These are phyloP conservation scores for Kodamaea restingae DNA, from an alignment of 805 yeast genomes.

Conservation along the genomic window DNA sequence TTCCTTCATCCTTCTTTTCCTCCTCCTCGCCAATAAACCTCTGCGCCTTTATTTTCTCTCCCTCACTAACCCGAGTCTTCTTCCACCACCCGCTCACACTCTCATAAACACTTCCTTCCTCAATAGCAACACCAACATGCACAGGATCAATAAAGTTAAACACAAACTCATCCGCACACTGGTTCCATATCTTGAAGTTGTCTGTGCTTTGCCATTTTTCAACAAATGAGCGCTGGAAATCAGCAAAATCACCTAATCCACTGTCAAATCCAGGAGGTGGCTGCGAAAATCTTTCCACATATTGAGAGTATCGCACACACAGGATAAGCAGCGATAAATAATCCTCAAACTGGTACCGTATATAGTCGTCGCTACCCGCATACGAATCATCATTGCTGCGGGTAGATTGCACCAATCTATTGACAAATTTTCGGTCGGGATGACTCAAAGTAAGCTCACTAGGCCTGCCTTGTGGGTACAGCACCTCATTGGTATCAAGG, in stretches of 20 bases:
- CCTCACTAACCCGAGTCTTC: neutral
- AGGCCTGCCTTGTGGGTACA: slow-evolving; percentile 36
- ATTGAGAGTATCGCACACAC: slow-evolving; percentile 64
- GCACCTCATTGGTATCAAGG: slow-evolving; percentile 52
- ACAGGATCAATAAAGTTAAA: slow-evolving; percentile 41
- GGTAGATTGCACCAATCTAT: slow-evolving; percentile 36
- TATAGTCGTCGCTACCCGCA: slow-evolving; percentile 68
- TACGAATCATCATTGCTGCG: slow-evolving; percentile 30
- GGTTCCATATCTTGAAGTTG: slow-evolving; percentile 39
- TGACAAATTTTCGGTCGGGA: slow-evolving; percentile 73
- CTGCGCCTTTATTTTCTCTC: slow-evolving; percentile 10
- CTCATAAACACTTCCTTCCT: slow-evolving; percentile 12
- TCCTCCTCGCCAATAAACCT: slow-evolving; percentile 12
- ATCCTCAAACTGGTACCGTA: slow-evolving; percentile 85
- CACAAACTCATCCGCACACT: slow-evolving; percentile 40
- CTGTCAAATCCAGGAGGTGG: slow-evolving; percentile 41
- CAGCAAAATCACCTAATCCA: slow-evolving; percentile 25
- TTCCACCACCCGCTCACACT: slow-evolving; percentile 24
- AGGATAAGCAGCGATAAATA: slow-evolving; percentile 75
- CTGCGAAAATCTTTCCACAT: slow-evolving; percentile 35
- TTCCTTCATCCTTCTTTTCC: slow-evolving; percentile 3
- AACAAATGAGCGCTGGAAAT: slow-evolving; percentile 32
- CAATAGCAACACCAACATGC: slow-evolving; percentile 29
- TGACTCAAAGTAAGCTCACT: slow-evolving; percentile 31
- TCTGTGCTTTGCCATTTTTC: slow-evolving; percentile 31